A percentile compares a stretch with the other conserved stretches of the same genome.
Conservation (phyloP, 1,139 yeast species). For the Chernovozyma aurita region DNA sequence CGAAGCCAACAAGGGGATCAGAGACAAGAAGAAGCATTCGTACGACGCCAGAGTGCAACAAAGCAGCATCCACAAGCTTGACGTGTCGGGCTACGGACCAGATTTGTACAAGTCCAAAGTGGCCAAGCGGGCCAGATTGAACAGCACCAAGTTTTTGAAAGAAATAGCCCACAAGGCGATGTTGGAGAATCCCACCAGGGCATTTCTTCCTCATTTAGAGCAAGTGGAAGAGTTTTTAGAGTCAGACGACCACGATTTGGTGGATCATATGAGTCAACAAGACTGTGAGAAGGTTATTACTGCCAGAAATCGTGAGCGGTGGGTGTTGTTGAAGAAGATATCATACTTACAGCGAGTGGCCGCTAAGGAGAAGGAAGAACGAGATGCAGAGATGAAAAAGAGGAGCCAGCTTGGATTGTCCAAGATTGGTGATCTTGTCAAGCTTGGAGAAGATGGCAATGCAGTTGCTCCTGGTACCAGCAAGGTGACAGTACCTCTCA, state of each 20-base stretch:
- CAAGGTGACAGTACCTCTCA: background rate
- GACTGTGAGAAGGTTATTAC: constrained; percentile 36
- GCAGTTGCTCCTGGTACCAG: background rate
- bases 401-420: constrained; percentile 32
- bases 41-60: constrained; percentile 77
- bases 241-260: constrained; percentile 36
- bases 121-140: constrained; percentile 47
- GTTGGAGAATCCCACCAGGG: constrained; percentile 30
- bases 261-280: constrained; percentile 31
- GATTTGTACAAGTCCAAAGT: constrained; percentile 53
- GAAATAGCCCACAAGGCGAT: constrained; percentile 50
- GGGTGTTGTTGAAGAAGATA: constrained; percentile 66
- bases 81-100: constrained; percentile 71
- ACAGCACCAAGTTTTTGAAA: constrained; percentile 49
- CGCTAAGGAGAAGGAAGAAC: constrained; percentile 33
- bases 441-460: background rate
- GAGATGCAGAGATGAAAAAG: constrained; percentile 30
- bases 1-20: constrained; percentile 75
- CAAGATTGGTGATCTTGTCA: background rate
- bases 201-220: constrained; percentile 54
- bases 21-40: constrained; percentile 79
- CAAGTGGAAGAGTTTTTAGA: constrained; percentile 53
- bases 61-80: constrained; percentile 57
- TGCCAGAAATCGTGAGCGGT: constrained; percentile 54
- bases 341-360: constrained; percentile 65